phyloP scores from a whole-genome alignment of 2,329 filamentous ascomycete species.

The Lasiodiplodia sp. region DNA sequence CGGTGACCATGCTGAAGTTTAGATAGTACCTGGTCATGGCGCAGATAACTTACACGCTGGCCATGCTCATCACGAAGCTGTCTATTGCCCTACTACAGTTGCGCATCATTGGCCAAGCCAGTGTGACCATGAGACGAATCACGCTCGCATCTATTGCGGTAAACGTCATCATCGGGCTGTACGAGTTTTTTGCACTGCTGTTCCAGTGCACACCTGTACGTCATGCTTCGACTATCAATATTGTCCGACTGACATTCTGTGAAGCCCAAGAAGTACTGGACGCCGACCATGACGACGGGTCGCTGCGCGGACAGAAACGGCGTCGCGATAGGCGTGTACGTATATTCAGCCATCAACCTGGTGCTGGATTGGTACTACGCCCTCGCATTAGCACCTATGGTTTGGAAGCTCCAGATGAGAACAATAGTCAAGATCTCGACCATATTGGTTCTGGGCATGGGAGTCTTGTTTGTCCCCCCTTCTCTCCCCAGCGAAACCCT shows the following conservation, averaged over 20 bases:
- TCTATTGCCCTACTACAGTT: conserved; percentile 16
- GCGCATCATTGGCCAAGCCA: conserved; percentile 21
- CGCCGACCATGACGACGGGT: neutral
- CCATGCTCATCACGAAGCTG: conserved; percentile 16
- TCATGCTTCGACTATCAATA: neutral
- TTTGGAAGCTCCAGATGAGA: conserved; percentile 19
- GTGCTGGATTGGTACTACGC: conserved; percentile 23
- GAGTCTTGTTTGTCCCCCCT: conserved; percentile 2
- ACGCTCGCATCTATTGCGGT: conserved; percentile 7
- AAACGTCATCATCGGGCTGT: conserved; percentile 14
- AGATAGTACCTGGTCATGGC: conserved; percentile 1
- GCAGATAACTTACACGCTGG: neutral
- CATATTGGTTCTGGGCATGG: neutral
- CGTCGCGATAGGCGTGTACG: conserved; percentile 14
- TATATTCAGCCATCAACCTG: conserved; percentile 9
- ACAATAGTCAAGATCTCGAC: conserved; percentile 14
- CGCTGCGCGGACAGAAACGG: neutral
- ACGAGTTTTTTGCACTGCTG: conserved; percentile 19
- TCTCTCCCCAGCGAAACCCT: neutral
- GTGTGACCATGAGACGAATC: neutral
- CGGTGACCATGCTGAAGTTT: neutral
- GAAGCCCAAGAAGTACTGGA: conserved; percentile 7
- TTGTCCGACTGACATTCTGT: neutral
- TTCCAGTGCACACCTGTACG: conserved; percentile 21
- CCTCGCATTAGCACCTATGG: conserved; percentile 15